A percentile compares a stretch with the other conserved stretches of the same genome.
These are phyloP conservation scores for Phaeoacremonium minimum DNA, from an alignment of 2,329 filamentous ascomycete species.

Conservation along the genomic window DNA sequence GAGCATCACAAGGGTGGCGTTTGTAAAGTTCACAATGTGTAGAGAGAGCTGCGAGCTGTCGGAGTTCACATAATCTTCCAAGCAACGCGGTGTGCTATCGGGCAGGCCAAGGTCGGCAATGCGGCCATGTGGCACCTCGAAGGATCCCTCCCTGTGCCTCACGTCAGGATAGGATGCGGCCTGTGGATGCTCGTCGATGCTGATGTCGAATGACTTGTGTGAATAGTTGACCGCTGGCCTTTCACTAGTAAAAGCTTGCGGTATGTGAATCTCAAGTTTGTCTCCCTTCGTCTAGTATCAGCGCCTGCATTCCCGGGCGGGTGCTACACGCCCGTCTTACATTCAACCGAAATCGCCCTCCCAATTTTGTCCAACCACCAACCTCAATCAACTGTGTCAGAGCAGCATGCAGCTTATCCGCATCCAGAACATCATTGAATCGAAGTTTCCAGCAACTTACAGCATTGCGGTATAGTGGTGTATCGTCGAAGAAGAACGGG, in stretches of 20 bases:
- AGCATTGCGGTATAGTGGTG: conserved; percentile 3
- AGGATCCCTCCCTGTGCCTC: neutral
- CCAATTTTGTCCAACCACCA: conserved; percentile 39
- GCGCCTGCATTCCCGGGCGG: conserved; percentile 3
- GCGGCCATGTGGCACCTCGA: neutral
- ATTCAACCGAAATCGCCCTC: conserved; percentile 35
- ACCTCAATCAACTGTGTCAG: conserved; percentile 31
- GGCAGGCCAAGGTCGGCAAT: conserved; percentile 1
- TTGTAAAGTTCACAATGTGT: conserved; percentile 35
- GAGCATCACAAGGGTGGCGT: conserved; percentile 36
- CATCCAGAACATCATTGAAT: conserved; percentile 38
- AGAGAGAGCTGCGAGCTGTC: conserved; percentile 36
- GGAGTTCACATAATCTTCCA: conserved; percentile 28
- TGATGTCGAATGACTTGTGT: conserved; percentile 21
- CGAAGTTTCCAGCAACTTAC: conserved; percentile 18
- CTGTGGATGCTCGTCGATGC: conserved; percentile 1
- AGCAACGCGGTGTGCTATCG: neutral
- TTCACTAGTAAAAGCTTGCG: conserved; percentile 26
- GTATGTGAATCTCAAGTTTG: conserved; percentile 36
- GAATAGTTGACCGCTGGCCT: conserved; percentile 34
- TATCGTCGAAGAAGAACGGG: conserved; percentile 8
- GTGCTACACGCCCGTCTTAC: conserved; percentile 15
- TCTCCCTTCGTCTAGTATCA: conserved; percentile 9
- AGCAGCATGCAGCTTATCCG: conserved; percentile 26
- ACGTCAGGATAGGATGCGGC: neutral